phyloP scores from a whole-genome alignment of 371 early-diverging fungal genomes.

The Apophysomyces ossiformis region DNA sequence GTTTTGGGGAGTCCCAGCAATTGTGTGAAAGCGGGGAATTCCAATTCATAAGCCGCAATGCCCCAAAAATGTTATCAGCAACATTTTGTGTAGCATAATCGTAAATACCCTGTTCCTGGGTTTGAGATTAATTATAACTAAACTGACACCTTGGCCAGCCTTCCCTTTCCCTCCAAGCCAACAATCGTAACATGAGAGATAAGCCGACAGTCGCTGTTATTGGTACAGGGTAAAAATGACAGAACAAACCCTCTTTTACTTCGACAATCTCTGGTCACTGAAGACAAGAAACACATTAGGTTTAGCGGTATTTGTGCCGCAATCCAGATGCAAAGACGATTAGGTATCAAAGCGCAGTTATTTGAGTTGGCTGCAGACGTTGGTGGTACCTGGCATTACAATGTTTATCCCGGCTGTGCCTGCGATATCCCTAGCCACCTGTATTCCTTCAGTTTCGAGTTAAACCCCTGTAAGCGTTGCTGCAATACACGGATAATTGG shows the following conservation, averaged over 20 bases:
- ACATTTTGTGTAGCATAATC: background rate
- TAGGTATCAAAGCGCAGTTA: conserved; percentile 45
- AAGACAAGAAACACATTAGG: conserved; percentile 20
- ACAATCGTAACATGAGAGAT: background rate
- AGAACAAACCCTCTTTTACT: too few species aligned
- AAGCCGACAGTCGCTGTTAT: background rate
- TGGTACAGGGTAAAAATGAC: conserved; percentile 6
- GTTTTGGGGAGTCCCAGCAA: too few species aligned
- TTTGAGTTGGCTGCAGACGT: conserved; percentile 55
- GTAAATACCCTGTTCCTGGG: background rate
- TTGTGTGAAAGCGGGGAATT: background rate
- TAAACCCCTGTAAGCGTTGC: conserved; percentile 45
- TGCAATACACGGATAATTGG: background rate
- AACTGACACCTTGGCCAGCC: background rate
- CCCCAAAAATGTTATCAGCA: background rate
- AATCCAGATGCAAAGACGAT: conserved; percentile 50
- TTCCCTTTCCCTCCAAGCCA: background rate
- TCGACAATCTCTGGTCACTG: background rate
- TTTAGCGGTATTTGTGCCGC: conserved; percentile 61
- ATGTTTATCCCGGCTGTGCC: conserved; percentile 64
- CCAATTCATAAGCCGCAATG: background rate
- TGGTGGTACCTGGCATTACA: conserved; percentile 66
- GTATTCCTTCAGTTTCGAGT: conserved; percentile 54
- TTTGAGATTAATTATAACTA: background rate
- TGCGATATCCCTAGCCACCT: conserved; percentile 63